Evolutionary conservation across 768 basidiomycete genomes (phyloP).

Genomic region (Serendipita indica): DNA sequence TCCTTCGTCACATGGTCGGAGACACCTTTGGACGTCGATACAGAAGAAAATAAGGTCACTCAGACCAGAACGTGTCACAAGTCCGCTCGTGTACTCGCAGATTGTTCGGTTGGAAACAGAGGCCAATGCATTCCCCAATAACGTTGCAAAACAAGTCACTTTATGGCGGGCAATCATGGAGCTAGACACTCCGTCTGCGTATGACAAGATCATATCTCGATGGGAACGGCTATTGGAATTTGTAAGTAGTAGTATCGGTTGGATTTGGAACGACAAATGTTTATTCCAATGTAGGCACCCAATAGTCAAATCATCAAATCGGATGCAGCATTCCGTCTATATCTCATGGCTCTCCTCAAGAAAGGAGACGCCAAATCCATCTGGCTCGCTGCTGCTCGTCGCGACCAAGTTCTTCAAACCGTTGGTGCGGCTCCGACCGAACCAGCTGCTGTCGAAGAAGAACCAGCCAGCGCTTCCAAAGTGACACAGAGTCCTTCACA

Average conservation of each 20-base stretch:
- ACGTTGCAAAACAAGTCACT: conserved; percentile 52
- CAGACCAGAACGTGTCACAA: background rate
- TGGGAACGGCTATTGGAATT: conserved; percentile 80
- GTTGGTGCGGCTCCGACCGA: conserved; percentile 17
- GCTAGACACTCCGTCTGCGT: conserved; percentile 50
- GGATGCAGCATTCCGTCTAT: conserved; percentile 59
- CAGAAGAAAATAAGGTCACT: background rate
- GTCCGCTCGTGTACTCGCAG: conserved; percentile 2
- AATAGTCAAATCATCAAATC: conserved; percentile 55
- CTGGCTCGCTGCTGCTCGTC: conserved; percentile 46
- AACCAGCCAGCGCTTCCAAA: background rate
- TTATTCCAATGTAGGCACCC: conserved; percentile 36
- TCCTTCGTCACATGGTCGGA: conserved; percentile 3
- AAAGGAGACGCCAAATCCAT: conserved; percentile 43
- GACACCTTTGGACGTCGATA: conserved; percentile 9
- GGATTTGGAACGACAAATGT: background rate
- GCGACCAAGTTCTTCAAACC: conserved; percentile 46
- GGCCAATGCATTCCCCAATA: conserved; percentile 57
- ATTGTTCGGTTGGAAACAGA: conserved; percentile 38
- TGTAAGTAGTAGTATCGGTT: conserved; percentile 32
- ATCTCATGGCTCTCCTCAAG: conserved; percentile 51
- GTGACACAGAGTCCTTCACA: background rate
- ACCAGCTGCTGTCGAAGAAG: background rate
- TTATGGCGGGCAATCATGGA: conserved; percentile 52
- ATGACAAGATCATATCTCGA: conserved; percentile 55